Percentiles rank a stretch among this genome's conserved stretches.
These are phyloP conservation scores for Xylariaceae sp. DNA, from an alignment of 2,329 filamentous ascomycete species.

Conservation along the genomic window DNA sequence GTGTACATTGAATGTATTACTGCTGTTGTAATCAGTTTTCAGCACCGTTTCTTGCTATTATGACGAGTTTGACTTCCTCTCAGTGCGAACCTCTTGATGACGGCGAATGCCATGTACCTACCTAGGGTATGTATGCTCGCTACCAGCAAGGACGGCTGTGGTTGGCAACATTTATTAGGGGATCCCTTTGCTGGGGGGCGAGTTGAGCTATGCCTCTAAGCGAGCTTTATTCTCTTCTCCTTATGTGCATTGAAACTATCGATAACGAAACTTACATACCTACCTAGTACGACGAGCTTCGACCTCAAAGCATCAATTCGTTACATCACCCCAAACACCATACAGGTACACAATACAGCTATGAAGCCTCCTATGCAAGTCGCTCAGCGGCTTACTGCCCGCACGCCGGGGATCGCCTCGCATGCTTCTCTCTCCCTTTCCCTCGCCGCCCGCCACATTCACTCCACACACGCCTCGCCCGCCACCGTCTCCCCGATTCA, in stretches of 20 bases:
- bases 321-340: not conserved
- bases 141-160: no score
- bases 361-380: slow-evolving; percentile 43
- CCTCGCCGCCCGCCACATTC: slow-evolving; percentile 30
- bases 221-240: not conserved
- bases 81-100: no score
- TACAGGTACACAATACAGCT: slow-evolving; percentile 12
- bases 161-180: no score
- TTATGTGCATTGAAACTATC: not conserved
- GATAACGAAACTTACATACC: slow-evolving; percentile 11
- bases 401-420: slow-evolving; percentile 26
- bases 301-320: not conserved
- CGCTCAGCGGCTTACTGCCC: slow-evolving; percentile 36
- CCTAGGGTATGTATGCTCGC: no score
- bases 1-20: not conserved
- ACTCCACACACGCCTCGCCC: slow-evolving; percentile 34
- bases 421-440: slow-evolving; percentile 17
- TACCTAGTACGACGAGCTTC: not conserved
- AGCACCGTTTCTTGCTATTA: no score
- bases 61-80: no score
- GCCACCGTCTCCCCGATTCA: slow-evolving; percentile 51
- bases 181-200: no score
- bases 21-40: no score
- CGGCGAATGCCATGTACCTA: no score
- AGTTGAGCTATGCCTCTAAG: no score